Conservation (phyloP, 768 basidiomycete species). For the Calocybe gangraenosa region DNA sequence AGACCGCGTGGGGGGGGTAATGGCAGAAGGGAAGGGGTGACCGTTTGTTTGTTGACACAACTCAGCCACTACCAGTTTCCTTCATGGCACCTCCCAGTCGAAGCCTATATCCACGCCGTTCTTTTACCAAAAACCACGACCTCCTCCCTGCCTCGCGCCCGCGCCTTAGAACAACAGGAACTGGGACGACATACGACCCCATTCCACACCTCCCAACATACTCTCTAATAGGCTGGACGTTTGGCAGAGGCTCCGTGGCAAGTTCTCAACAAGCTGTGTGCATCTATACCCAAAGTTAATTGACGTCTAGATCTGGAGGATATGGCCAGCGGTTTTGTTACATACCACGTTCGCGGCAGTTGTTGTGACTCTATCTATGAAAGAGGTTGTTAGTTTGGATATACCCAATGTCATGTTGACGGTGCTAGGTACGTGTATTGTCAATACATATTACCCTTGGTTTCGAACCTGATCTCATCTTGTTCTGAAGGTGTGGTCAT, state of each 20-base stretch:
- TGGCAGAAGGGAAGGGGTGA: too few relatives aligned
- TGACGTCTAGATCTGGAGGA: slow-evolving; percentile 48
- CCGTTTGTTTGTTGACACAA: too few relatives aligned
- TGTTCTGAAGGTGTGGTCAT: slow-evolving; percentile 37
- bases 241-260: slow-evolving; percentile 41
- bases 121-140: slow-evolving; percentile 19
- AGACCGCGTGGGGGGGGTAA: too few relatives aligned
- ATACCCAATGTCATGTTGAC: slow-evolving; percentile 59
- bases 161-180: background rate
- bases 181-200: background rate
- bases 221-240: slow-evolving; percentile 30
- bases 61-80: too few relatives aligned
- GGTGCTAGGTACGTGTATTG: slow-evolving; percentile 44
- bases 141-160: slow-evolving; percentile 22
- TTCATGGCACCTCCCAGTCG: too few relatives aligned
- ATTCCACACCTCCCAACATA: slow-evolving; percentile 6
- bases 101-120: slow-evolving; percentile 9
- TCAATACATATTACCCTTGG: background rate
- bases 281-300: background rate
- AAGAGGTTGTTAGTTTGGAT: slow-evolving; percentile 31
- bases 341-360: slow-evolving; percentile 56
- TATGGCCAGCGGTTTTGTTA: slow-evolving; percentile 65
- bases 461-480: background rate
- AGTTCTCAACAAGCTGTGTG: slow-evolving; percentile 3
- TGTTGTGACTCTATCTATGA: slow-evolving; percentile 40